phyloP scores from a whole-genome alignment of 768 basidiomycete species.

The Panellus pusillus region DNA sequence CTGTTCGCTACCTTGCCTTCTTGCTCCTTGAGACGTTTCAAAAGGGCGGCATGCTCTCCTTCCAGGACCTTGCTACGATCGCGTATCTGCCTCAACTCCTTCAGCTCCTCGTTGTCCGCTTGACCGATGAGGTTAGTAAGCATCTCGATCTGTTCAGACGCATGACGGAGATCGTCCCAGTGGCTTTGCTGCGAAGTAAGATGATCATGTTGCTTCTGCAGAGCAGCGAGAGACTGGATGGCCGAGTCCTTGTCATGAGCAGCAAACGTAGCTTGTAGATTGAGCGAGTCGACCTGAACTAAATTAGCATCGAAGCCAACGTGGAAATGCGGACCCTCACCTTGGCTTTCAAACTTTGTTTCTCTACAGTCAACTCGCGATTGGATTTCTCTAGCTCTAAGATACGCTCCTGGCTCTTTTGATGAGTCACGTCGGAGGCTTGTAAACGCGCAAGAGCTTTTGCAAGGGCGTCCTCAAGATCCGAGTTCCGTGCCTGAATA shows the following conservation, averaged over 20 bases:
- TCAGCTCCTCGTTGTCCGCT: constrained; percentile 69
- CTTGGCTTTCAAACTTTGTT: constrained; percentile 56
- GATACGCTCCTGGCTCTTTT: constrained; percentile 61
- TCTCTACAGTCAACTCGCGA: constrained; percentile 55
- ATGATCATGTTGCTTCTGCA: constrained; percentile 63
- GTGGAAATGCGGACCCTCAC: constrained; percentile 38
- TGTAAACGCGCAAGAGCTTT: constrained; percentile 72
- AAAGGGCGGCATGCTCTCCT: constrained; percentile 62
- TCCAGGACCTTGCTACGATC: constrained; percentile 66
- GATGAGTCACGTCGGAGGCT: constrained; percentile 66
- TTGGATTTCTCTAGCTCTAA: constrained; percentile 61
- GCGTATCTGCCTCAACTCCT: constrained; percentile 66
- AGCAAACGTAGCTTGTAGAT: constrained; percentile 55
- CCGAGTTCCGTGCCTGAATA: constrained; percentile 51
- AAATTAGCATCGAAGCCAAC: constrained; percentile 11
- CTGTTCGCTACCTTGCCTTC: constrained; percentile 60
- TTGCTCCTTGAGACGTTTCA: constrained; percentile 72
- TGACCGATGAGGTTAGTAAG: constrained; percentile 62
- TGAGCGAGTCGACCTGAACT: constrained; percentile 58
- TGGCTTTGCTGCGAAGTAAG: constrained; percentile 64
- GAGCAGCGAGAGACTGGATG: constrained; percentile 45
- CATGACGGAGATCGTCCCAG: constrained; percentile 74
- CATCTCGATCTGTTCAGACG: constrained; percentile 71
- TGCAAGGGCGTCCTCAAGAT: constrained; percentile 73
- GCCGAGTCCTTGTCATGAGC: constrained; percentile 65